Evolutionary conservation across 805 yeast species (phyloP).

Genomic region (Yarrowia osloensis): DNA sequence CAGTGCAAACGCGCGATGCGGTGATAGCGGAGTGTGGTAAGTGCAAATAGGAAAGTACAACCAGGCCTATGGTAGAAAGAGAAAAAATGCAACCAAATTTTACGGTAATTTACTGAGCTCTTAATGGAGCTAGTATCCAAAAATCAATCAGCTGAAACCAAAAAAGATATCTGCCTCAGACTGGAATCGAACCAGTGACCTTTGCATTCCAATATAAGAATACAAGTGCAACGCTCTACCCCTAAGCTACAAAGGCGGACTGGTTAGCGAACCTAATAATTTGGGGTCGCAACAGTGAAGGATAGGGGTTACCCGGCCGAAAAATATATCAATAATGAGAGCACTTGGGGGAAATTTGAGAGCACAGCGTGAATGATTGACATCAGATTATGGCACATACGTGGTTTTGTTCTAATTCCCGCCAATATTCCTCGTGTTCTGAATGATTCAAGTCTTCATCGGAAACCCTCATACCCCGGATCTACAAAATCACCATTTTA

Average conservation of each 20-base stretch:
- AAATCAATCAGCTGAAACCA: not conserved
- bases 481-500: not conserved
- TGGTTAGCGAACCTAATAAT: not conserved
- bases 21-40: not conserved
- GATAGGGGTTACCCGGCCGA: not conserved
- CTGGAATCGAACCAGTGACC: slow-evolving; percentile 31
- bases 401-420: too few relatives aligned
- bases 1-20: not conserved
- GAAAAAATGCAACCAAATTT: too few relatives aligned
- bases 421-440: not conserved
- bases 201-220: slow-evolving; percentile 23
- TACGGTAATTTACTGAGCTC: too few relatives aligned
- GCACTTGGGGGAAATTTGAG: too few relatives aligned
- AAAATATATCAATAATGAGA: not conserved
- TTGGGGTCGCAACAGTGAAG: not conserved
- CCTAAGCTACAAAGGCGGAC: slow-evolving; percentile 29
- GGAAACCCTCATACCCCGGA: not conserved
- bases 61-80: not conserved
- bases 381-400: too few relatives aligned
- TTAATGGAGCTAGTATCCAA: not conserved
- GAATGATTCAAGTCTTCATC: not conserved
- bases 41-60: not conserved
- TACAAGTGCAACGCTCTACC: slow-evolving; percentile 31
- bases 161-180: slow-evolving; percentile 20
- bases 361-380: too few relatives aligned